A percentile compares a stretch with the other conserved stretches of the same genome.
phyloP scores from a whole-genome alignment of 345 rosid species.

The Lepidium aucheri region DNA sequence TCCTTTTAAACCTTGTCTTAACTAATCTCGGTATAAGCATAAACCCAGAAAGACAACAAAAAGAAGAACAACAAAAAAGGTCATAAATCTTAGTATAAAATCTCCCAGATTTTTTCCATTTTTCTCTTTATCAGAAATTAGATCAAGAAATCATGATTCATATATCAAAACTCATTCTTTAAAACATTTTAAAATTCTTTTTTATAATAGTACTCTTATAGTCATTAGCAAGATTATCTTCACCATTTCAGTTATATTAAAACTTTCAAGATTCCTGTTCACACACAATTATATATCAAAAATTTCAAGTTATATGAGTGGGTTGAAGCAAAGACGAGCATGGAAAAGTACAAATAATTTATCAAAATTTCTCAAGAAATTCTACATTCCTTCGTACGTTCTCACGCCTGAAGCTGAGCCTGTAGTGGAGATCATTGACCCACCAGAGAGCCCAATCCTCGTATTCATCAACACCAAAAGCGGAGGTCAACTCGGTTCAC shows the following conservation, averaged over 20 bases:
- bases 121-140: no score
- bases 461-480: constrained; percentile 86
- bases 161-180: no score
- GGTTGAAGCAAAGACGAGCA: constrained; percentile 17
- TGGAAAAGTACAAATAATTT: constrained; percentile 27
- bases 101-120: no score
- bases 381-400: constrained; percentile 49
- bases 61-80: neutral
- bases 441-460: constrained; percentile 56
- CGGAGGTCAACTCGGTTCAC: constrained; percentile 83
- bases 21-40: neutral
- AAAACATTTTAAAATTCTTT: no score
- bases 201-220: no score
- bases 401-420: constrained; percentile 36
- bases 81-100: no score
- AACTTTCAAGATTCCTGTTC: neutral
- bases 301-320: neutral
- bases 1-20: neutral
- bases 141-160: no score
- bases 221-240: no score
- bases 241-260: no score
- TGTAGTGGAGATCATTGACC: constrained; percentile 9
- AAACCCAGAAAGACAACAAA: neutral
- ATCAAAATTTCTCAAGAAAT: constrained; percentile 31
- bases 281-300: neutral